Evolutionary conservation across 257 asterid genomes (phyloP), one percentile per base, ranked within the genome.

Genomic region (Solanum chmielewskii): DNA sequence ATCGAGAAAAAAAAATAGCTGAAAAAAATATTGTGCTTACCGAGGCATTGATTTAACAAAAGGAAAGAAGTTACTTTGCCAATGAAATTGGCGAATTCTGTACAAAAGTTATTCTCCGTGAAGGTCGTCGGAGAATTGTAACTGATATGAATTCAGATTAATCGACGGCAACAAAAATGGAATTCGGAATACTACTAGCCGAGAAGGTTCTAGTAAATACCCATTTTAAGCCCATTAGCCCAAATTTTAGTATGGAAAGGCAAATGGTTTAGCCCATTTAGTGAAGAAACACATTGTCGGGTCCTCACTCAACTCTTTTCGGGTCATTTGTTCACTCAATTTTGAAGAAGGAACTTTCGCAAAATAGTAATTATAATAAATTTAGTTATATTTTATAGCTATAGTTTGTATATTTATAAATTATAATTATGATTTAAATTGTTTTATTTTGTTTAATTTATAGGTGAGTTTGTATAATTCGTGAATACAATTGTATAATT

Each of bases 41-140:
- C 88, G 83, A 73, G 88, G 88, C 88, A 86, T 86, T 86, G 44
- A 6, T 6, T 49, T 18, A 29, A 49, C 27, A 18, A 81, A 47
- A 15, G n/a, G n/a, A 25, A 45, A 78, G 64, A 81, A 81, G 69
- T 18, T 80, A 45, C 27, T 45, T 78, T 15, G 62, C 7, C 25
- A 9, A 25, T 44, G 85, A 20, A 45, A 3, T 11, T 18, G 25
- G 9, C 18, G 21, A 81, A 16, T 49, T 81, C 56, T 29, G 18
- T 11, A 60, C 35, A 47, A 29, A 47, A 29, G 2, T 16, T 15
- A 2, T 16, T 29, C 27, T 41, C 84, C 68, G 84, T 66, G 6
- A 78, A 15, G 29, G 7, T 78, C 27, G 68, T 80, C 84, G 66
- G 69, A 29, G 68, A 47, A 80, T 80, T 27, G 66, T 78, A 7